These are phyloP conservation scores for Anthracocystis setariae DNA, from an alignment of 1,284 basidiomycete species.

Conservation along the genomic window DNA sequence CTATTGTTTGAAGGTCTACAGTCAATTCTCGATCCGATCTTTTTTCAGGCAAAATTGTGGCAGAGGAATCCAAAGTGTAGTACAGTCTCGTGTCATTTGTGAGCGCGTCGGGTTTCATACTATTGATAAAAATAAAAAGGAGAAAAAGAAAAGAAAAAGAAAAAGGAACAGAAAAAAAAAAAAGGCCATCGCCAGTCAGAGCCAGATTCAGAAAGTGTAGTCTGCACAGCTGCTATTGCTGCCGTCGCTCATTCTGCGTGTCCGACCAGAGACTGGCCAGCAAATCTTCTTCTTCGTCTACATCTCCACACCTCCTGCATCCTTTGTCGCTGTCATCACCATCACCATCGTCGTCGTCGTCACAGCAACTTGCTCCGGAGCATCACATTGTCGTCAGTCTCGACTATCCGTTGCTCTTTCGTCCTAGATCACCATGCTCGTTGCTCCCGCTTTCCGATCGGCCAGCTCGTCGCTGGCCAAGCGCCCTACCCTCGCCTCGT, in stretches of 20 bases:
- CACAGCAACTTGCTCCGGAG: not conserved
- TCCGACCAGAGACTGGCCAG: not conserved
- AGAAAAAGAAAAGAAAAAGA: not conserved
- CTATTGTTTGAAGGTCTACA: too few relatives aligned
- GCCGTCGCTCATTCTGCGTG: not conserved
- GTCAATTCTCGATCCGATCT: too few relatives aligned
- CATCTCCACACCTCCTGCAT: not conserved
- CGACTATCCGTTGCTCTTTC: not conserved
- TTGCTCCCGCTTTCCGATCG: slow-evolving; percentile 43
- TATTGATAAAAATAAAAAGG: not conserved
- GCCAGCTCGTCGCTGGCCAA: slow-evolving; percentile 52
- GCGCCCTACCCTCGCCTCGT: slow-evolving; percentile 45
- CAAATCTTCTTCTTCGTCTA: slow-evolving; percentile 2
- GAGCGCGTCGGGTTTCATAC: not conserved
- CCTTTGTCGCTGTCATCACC: not conserved
- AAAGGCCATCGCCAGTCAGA: too few relatives aligned
- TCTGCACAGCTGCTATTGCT: not conserved
- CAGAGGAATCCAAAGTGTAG: too few relatives aligned
- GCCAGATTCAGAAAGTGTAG: not conserved
- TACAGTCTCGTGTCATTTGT: slow-evolving; percentile 1
- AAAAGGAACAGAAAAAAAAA: not conserved
- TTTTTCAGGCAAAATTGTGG: too few relatives aligned
- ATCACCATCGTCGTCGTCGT: not conserved
- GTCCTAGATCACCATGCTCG: slow-evolving; percentile 22
- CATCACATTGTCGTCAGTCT: not conserved